A percentile compares a stretch with the other conserved stretches of the same genome.
Conservation (phyloP, 805 yeast genomes). For the Saccharomycopsis sp. region DNA sequence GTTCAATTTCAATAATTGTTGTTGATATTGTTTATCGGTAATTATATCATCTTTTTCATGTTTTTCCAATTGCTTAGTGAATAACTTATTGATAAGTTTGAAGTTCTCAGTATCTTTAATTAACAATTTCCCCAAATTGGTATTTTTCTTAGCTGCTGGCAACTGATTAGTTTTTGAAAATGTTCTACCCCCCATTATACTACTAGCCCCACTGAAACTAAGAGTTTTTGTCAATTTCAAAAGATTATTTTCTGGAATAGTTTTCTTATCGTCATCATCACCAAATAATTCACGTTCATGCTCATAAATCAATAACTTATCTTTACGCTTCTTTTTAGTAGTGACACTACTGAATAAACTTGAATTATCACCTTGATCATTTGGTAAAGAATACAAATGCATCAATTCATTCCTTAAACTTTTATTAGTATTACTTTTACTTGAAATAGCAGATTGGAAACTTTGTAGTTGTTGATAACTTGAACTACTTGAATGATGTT, state of each 20-base stretch:
- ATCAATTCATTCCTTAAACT: constrained; percentile 13
- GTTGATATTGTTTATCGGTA: background rate
- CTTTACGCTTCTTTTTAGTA: constrained; percentile 2
- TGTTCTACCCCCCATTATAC: background rate
- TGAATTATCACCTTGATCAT: background rate
- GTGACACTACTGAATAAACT: background rate
- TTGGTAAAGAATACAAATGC: constrained; percentile 13
- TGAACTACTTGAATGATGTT: background rate
- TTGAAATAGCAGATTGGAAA: constrained; percentile 1
- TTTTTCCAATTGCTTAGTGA: background rate
- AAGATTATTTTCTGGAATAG: too few species aligned
- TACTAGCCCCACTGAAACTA: background rate
- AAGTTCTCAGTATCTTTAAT: constrained; percentile 13
- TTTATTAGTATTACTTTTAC: constrained; percentile 1
- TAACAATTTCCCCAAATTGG: constrained; percentile 10
- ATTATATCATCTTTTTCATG: constrained; percentile 2
- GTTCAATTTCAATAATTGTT: too few species aligned
- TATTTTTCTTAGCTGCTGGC: background rate
- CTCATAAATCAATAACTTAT: constrained; percentile 13
- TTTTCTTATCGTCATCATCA: too few species aligned
- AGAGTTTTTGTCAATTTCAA: constrained; percentile 1
- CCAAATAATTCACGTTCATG: constrained; percentile 12
- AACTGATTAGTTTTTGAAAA: background rate
- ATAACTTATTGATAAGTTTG: constrained; percentile 11
- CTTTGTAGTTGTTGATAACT: constrained; percentile 9